Base-by-base conservation (phyloP, 2,329 filamentous ascomycete species). In the Orbilia blumenaviensis region DNA sequence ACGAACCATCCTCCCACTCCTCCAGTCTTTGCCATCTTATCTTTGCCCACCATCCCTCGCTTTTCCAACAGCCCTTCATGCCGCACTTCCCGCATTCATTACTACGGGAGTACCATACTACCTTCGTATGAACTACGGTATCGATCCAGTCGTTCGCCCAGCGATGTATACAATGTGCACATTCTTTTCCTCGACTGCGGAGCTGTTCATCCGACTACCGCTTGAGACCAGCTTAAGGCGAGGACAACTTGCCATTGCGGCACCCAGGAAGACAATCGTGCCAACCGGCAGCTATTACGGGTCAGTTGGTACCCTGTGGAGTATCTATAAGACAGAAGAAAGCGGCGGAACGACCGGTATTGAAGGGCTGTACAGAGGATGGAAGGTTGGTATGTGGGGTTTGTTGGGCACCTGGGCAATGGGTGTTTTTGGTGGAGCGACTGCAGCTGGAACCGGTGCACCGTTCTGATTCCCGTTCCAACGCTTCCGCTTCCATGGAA, bases 221-320 rank as follows among this genome's bases (percentile, higher is more conserved):
- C 86, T 98, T 3, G 95, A 99, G 83, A 98, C 94, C 0, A 91
- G 97, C 14, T 87, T 98, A 6, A 90, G 95, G 54, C 89, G 95
- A 74, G 94, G 92, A 3, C 95, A 99, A 83, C 90, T 95, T 73
- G 86, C 90, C 1, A 89, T 93, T 0, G 78, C 78, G 83, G 83
- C 62, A 79, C 85, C 83, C 54, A 81, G 92, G 50, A 89, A 92
- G 66, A 93, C 92, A 0, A 90, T 97, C 66, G 89, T 98, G 0
- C 89, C 91, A 1, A 86, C 92, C 0, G 94, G 93, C 1, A 88
- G 88, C 2, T 99, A 97, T 82, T 86, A 88, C 34, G 95, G 95
- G n/a, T 86, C 97, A 0, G 82, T 95, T n/a, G 92, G 93, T 2
- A 97, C 94, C 1, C 94, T 97, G 88, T 94, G 93, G 86, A 88